Base-by-base conservation (phyloP, 441 rosid genomes). In the Cnidoscolus chayamansa region DNA sequence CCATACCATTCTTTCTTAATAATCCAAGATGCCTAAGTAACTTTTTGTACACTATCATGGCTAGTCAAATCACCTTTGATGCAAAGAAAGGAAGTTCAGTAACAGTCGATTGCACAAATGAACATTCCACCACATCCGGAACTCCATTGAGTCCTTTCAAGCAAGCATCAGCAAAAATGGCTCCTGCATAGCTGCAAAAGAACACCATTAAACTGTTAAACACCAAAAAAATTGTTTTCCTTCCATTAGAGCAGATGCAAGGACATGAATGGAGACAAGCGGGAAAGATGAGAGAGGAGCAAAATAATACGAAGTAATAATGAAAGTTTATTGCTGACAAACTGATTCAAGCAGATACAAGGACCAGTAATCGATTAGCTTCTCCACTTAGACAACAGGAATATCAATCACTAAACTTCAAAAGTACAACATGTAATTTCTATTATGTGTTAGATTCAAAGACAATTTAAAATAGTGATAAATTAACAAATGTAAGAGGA, bases 11-110 rank as follows among this genome's bases (percentile, higher is more conserved):
- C 25, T 25, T 25, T 25, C 25, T 25, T 25, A 25, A 25, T 25
- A 25, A 25, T 25, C 25, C 25, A 25, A 25, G 25, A 25, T 35
- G 5, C 5, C 40, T 35, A 35, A 35, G 3, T 35, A 20, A 64
- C 11, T 15, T 19, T 37, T 40, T 20, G 17, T 56, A 1, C 2
- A 11, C 11, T 13, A 37, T 10, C 7, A 47, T 30, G 58, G 8
- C 0, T 49, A 48, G 64, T 45, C 35, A 30, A 53, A 67, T 81
- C 58, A 94, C 99, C 97, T 90, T 94, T 3, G 97, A 94, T 58
- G 99, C 97, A 78, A 94, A 94, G 89, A 90, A 94, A 17, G 99
- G 97, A 74, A 92, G 89, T 50, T 92, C 99, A 4, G 96, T 86
- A 81, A 90, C 74, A 56, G 77, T 85, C 72, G 97, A 94, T 73